Base-by-base conservation (phyloP, 345 rosid genomes). In the Capsella bursapastoris region DNA sequence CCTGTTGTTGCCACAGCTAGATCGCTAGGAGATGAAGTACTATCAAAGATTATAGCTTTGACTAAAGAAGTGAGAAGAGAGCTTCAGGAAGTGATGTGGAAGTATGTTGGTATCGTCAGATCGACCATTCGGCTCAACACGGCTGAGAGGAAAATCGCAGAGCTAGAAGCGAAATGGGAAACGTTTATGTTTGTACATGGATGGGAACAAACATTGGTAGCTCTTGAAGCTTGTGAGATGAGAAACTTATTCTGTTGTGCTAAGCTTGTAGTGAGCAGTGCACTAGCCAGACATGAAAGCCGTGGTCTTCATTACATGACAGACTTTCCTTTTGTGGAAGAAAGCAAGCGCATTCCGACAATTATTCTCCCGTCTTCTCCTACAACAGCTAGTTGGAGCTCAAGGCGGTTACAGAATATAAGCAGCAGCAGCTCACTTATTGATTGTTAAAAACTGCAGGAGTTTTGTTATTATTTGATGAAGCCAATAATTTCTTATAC, bases 191-290 rank as follows among this genome's bases (percentile, higher is more conserved):
- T 90, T 40, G 86, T 90, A 76, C 89, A 64, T 55, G 94, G 99
- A 32, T 95, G 99, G 97, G 84, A 87, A 65, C 93, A 82, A 13
- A 90, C 96, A 8, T 84, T 84, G 92, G 98, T 92, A 3, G 87
- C 84, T 7, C 88, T 84, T 0, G 99, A 92, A 82, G 97, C 92
- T 58, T 92, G 97, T 66, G 97, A 95, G 83, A 84, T 92, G 96
- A 89, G 99, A 77, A 95, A 92, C 84, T 87, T 95, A 72, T 86
- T 95, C 57, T 92, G 96, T 49, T 90, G 98, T 11, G 92, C 98
- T 50, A 95, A 95, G 88, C 82, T 95, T 76, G 97, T 95, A 12
- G 89, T 86, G 57, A 90, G 89, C 87, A 95, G 99, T 9, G 97
- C 97, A 2, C 84, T 90, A 27, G 78, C 97, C 0, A 86, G 99